Conservation (phyloP, 2,329 filamentous ascomycete species). For the Trichoderma aggressivum region DNA sequence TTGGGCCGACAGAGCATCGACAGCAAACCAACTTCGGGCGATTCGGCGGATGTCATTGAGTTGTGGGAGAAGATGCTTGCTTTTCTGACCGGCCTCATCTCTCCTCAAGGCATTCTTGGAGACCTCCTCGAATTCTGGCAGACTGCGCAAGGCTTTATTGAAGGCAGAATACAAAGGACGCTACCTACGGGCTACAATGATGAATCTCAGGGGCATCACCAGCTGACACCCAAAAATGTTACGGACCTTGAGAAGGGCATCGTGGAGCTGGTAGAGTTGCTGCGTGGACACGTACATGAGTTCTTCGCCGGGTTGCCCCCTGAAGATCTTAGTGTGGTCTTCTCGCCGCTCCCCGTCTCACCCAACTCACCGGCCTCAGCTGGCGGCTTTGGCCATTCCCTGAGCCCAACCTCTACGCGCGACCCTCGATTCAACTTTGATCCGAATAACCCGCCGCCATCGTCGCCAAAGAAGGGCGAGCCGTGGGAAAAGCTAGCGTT, state of each 20-base stretch:
- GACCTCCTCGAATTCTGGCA: conserved; percentile 95
- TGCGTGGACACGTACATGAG: conserved; percentile 73
- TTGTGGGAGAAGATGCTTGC: conserved; percentile 86
- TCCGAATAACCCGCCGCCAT: conserved; percentile 69
- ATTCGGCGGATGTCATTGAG: conserved; percentile 76
- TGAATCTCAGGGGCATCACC: conserved; percentile 77
- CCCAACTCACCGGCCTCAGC: conserved; percentile 52
- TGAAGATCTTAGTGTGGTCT: conserved; percentile 83
- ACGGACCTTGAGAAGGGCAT: conserved; percentile 71
- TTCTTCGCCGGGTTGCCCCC: conserved; percentile 88
- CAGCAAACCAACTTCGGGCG: conserved; percentile 62
- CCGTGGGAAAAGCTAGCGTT: conserved; percentile 93
- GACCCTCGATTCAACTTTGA: conserved; percentile 80
- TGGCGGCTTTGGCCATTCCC: conserved; percentile 31
- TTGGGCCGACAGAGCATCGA: conserved; percentile 65
- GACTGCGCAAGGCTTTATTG: conserved; percentile 83
- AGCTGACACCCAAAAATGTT: conserved; percentile 68
- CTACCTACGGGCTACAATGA: conserved; percentile 79
- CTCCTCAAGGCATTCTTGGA: conserved; percentile 74
- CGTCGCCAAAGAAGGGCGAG: conserved; percentile 75
- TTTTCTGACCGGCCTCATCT: conserved; percentile 72
- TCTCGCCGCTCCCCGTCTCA: conserved; percentile 72
- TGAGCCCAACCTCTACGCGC: conserved; percentile 56
- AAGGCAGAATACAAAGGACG: conserved; percentile 75
- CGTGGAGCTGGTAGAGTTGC: conserved; percentile 75